Evolutionary conservation across 1,139 yeast species (phyloP).

Genomic region (Scheffersomyces illinoinensis): DNA sequence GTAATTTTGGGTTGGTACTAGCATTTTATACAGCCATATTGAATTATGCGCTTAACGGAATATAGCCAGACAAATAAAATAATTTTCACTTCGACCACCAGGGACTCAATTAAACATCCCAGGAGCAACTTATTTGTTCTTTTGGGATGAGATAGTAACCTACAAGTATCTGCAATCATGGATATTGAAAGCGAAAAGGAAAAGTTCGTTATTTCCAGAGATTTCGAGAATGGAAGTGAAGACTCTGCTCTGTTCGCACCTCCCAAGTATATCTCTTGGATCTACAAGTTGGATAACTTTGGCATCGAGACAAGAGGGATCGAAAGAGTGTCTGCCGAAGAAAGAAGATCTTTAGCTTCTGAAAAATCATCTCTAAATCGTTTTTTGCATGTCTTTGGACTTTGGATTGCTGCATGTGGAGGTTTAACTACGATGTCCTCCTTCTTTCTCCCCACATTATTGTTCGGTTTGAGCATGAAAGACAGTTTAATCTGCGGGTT

Average conservation of each 20-base stretch:
- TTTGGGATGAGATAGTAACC: background rate
- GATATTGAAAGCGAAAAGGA: background rate
- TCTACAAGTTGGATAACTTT: slow-evolving; percentile 22
- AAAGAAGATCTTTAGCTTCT: slow-evolving; percentile 17
- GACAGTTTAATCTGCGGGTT: slow-evolving; percentile 35
- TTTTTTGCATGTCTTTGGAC: slow-evolving; percentile 22
- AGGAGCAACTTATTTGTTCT: background rate
- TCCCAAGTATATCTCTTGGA: slow-evolving; percentile 11
- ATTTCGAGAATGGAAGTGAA: background rate
- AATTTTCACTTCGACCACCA: background rate
- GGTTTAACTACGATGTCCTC: slow-evolving; percentile 44
- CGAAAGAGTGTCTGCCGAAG: slow-evolving; percentile 28
- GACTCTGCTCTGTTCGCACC: background rate
- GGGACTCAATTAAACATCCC: background rate
- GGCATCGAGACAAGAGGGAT: slow-evolving; percentile 36
- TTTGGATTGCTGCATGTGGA: slow-evolving; percentile 44
- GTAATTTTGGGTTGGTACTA: background rate
- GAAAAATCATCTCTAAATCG: slow-evolving; percentile 11
- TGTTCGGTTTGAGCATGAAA: slow-evolving; percentile 28
- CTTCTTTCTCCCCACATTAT: slow-evolving; percentile 34
- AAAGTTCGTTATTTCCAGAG: background rate
- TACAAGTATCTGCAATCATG: background rate
- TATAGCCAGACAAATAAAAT: background rate
- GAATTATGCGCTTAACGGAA: background rate
- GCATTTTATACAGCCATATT: background rate